phyloP scores from a whole-genome alignment of 1,284 basidiomycete genomes.

The Moniliella sp. region DNA sequence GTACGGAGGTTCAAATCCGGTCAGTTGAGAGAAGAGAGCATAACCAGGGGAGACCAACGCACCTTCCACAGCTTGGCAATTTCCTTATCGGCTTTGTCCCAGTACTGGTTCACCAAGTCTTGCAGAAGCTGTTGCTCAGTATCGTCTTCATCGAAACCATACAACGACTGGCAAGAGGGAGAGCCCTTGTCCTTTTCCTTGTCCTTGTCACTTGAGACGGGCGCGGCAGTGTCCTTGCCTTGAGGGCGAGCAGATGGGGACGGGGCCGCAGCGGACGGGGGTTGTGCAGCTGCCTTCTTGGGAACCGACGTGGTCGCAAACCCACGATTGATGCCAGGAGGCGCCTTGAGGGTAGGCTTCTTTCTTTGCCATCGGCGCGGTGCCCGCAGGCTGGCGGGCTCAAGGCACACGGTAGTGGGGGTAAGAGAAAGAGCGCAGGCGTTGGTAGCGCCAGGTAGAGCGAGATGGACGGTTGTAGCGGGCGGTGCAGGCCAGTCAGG shows the following conservation, averaged over 20 bases:
- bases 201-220: background rate
- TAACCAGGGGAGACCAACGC: conserved; percentile 4
- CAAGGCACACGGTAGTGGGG: too few species aligned
- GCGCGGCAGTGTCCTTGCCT: background rate
- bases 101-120: conserved; percentile 45
- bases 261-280: conserved; percentile 13
- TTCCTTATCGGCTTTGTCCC: conserved; percentile 75
- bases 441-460: too few species aligned
- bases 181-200: background rate
- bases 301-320: conserved; percentile 45
- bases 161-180: background rate
- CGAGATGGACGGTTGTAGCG: too few species aligned
- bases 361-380: too few species aligned
- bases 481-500: too few species aligned
- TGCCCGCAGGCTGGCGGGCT: too few species aligned
- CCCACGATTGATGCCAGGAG: conserved; percentile 18
- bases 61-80: conserved; percentile 49
- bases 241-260: conserved; percentile 5
- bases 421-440: too few species aligned
- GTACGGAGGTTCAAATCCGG: background rate
- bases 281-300: conserved; percentile 42
- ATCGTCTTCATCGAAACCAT: conserved; percentile 12
- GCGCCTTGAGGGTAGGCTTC: conserved; percentile 23
- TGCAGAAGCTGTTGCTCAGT: conserved; percentile 28
- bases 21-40: background rate